Evolutionary conservation across 148 eudicot genomes (phyloP).

Genomic region (Diospyros lotus): DNA sequence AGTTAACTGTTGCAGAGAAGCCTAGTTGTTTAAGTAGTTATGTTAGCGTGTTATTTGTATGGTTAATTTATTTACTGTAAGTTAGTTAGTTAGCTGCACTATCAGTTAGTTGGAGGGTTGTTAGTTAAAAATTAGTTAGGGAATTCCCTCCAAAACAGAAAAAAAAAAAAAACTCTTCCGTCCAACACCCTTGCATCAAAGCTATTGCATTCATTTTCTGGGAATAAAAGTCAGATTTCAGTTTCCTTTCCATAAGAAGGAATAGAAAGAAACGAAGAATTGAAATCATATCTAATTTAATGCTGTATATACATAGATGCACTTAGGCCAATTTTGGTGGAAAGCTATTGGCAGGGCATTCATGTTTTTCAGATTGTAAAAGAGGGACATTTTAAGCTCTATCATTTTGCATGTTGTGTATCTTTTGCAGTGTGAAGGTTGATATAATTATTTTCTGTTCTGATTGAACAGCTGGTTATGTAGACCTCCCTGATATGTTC

Average conservation of each 20-base stretch:
- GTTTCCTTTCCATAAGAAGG: background rate
- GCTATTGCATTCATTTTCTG: no score
- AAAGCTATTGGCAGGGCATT: background rate
- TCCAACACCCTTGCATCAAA: no score
- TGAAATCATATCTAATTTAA: background rate
- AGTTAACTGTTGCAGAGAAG: no score
- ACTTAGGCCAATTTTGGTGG: no score
- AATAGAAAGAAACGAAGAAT: background rate
- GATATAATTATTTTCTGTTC: background rate
- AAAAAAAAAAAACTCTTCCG: no score
- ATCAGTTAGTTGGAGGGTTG: no score
- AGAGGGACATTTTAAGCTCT: background rate
- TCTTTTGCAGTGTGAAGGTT: conserved; percentile 4
- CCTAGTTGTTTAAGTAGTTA: no score
- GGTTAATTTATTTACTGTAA: no score
- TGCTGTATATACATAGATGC: background rate
- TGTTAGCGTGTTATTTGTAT: no score
- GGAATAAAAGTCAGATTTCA: background rate
- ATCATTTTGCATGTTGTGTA: background rate
- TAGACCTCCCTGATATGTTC: conserved; percentile 88
- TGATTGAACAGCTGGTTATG: conserved; percentile 73
- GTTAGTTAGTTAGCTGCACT: no score
- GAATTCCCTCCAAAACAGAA: no score
- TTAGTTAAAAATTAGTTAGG: no score
- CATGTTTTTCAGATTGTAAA: background rate